Percentiles rank a stretch among this genome's conserved stretches.
Evolutionary conservation across 306 rosid species (phyloP).

Genomic region (Alnus rubra): DNA sequence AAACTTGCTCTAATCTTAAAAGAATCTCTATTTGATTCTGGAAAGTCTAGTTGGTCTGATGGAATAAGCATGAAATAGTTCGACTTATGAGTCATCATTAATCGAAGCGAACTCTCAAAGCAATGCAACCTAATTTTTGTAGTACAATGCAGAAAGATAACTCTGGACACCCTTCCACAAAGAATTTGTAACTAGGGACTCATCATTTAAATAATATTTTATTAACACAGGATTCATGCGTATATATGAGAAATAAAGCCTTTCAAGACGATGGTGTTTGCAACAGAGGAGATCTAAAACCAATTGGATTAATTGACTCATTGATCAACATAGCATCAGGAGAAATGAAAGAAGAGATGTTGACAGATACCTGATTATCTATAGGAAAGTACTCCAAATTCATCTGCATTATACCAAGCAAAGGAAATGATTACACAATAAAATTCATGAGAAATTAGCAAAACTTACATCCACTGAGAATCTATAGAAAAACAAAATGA

Average conservation of each 20-base stretch:
- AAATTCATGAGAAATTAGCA: slow-evolving; percentile 22
- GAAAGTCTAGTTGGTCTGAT: not conserved
- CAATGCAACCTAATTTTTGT: not conserved
- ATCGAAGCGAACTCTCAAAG: not conserved
- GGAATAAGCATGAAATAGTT: too few species aligned
- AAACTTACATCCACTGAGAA: slow-evolving; percentile 23
- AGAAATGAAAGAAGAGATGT: slow-evolving; percentile 18
- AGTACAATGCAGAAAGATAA: not conserved
- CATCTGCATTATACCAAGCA: slow-evolving; percentile 62
- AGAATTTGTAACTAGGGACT: not conserved
- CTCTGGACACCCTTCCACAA: not conserved
- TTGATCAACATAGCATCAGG: slow-evolving; percentile 13
- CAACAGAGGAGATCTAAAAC: slow-evolving; percentile 10
- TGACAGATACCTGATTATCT: slow-evolving; percentile 74
- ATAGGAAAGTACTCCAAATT: slow-evolving; percentile 90
- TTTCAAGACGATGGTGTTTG: not conserved
- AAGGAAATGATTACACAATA: slow-evolving; percentile 1
- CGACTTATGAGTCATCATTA: not conserved
- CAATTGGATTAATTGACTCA: not conserved
- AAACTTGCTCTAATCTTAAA: not conserved
- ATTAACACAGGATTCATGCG: slow-evolving; percentile 6
- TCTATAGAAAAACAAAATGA: slow-evolving; percentile 16
- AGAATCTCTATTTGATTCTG: not conserved
- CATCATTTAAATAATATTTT: not conserved
- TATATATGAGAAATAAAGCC: slow-evolving; percentile 2